These are phyloP conservation scores for Globisporangium radiosum DNA, from an alignment of 352 stramenopile genomes.

Conservation along the genomic window DNA sequence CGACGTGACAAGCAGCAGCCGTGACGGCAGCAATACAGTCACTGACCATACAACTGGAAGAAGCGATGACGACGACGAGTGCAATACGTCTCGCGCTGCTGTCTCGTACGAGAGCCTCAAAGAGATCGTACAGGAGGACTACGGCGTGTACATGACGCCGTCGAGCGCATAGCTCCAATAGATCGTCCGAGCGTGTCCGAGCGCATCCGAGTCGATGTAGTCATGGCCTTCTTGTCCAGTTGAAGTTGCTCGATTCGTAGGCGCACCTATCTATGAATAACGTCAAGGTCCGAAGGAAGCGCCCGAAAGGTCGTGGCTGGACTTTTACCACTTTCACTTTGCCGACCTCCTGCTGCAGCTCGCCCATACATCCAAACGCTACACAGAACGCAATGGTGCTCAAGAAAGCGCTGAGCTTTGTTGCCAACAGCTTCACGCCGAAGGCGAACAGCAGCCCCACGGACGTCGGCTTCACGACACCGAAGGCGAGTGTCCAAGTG, in stretches of 20 bases:
- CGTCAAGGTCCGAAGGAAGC: no score
- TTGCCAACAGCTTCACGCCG: constrained; percentile 14
- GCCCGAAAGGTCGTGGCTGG: no score
- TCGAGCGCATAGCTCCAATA: background rate
- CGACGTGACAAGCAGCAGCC: background rate
- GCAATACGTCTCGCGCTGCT: background rate
- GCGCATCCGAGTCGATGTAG: no score
- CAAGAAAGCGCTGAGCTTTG: constrained; percentile 32
- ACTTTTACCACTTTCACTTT: no score
- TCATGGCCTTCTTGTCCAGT: no score
- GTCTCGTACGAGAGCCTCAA: constrained; percentile 41
- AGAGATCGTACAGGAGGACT: constrained; percentile 44
- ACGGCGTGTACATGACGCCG: constrained; percentile 30
- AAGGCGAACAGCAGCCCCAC: background rate
- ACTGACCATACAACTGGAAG: no score
- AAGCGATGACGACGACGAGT: background rate
- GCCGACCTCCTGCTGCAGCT: background rate
- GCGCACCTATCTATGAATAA: no score
- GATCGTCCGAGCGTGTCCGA: no score
- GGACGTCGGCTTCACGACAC: constrained; percentile 1
- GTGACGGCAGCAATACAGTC: constrained; percentile 1
- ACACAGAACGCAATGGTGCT: constrained; percentile 24
- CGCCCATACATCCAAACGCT: background rate
- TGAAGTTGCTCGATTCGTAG: no score
- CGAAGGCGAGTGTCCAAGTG: background rate